Evolutionary conservation across 2,329 filamentous ascomycete genomes (phyloP).

Genomic region (Rhinocladiella similis): DNA sequence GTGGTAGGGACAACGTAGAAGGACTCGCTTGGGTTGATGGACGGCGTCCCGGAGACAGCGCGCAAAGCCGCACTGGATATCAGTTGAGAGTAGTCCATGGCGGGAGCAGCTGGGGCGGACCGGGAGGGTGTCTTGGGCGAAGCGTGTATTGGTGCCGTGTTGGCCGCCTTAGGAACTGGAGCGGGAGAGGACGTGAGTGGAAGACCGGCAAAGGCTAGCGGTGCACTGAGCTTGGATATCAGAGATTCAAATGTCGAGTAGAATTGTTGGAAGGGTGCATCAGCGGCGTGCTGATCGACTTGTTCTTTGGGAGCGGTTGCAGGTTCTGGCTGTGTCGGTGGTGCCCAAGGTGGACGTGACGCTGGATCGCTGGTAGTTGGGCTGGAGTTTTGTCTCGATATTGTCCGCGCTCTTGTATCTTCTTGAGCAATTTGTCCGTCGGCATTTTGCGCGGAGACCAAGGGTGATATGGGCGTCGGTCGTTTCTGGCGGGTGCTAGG

Average conservation of each 20-base stretch:
- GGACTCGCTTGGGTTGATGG: slow-evolving; percentile 61
- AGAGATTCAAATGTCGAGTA: slow-evolving; percentile 89
- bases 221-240: slow-evolving; percentile 84
- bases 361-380: slow-evolving; percentile 10
- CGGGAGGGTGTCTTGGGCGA: slow-evolving; percentile 12
- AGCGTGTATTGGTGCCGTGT: slow-evolving; percentile 6
- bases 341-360: slow-evolving; percentile 26
- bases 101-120: slow-evolving; percentile 33
- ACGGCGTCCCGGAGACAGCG: slow-evolving; percentile 66
- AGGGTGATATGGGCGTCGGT: slow-evolving; percentile 68
- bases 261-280: slow-evolving; percentile 85
- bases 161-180: slow-evolving; percentile 16
- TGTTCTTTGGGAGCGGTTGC: slow-evolving; percentile 34
- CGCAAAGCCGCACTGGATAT: slow-evolving; percentile 84
- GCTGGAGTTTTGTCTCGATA: slow-evolving; percentile 9
- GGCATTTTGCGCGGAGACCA: slow-evolving; percentile 71
- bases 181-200: slow-evolving; percentile 60
- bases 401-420: slow-evolving; percentile 6
- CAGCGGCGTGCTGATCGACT: slow-evolving; percentile 41
- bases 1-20: slow-evolving; percentile 95
- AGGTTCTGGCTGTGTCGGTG: slow-evolving; percentile 32
- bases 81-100: slow-evolving; percentile 76
- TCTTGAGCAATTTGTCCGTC: slow-evolving; percentile 66
- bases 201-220: slow-evolving; percentile 87
- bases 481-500: slow-evolving; percentile 48